Evolutionary conservation across 176 grass and related monocot genomes (phyloP).

Genomic region (Echinochloa phyllopogon): DNA sequence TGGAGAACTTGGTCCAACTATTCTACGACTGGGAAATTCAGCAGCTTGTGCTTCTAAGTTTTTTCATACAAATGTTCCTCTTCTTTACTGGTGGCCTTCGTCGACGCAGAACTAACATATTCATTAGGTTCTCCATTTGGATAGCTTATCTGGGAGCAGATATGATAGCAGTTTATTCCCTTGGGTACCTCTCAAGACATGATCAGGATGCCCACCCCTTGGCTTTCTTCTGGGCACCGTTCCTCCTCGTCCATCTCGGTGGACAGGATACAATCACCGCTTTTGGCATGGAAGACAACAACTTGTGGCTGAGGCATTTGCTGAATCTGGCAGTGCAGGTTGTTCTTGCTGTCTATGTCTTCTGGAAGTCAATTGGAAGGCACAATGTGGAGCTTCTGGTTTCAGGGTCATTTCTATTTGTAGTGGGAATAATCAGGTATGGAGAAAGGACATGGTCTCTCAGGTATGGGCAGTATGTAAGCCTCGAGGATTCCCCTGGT

Average conservation of each 20-base stretch:
- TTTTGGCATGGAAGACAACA: constrained; percentile 27
- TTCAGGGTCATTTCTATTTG: not conserved
- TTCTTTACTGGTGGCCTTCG: constrained; percentile 6
- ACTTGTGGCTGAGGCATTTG: constrained; percentile 13
- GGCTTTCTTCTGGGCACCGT: constrained; percentile 16
- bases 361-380: not conserved
- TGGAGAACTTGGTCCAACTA: not conserved
- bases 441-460: constrained; percentile 10
- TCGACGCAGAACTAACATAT: not conserved
- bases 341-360: not conserved
- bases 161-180: constrained; percentile 1
- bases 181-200: not conserved
- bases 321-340: constrained; percentile 14
- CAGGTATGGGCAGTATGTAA: not conserved
- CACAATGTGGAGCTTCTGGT: not conserved
- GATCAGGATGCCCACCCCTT: not conserved
- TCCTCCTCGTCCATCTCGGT: constrained; percentile 26
- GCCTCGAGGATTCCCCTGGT: not conserved
- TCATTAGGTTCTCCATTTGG: not conserved
- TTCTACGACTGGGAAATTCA: not conserved
- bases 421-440: constrained; percentile 4
- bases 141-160: constrained; percentile 25
- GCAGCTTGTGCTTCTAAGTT: constrained; percentile 19
- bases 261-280: constrained; percentile 24
- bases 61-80: constrained; percentile 6